Evolutionary conservation across 345 rosid genomes (phyloP).

Genomic region (Syzygium oleosum): DNA sequence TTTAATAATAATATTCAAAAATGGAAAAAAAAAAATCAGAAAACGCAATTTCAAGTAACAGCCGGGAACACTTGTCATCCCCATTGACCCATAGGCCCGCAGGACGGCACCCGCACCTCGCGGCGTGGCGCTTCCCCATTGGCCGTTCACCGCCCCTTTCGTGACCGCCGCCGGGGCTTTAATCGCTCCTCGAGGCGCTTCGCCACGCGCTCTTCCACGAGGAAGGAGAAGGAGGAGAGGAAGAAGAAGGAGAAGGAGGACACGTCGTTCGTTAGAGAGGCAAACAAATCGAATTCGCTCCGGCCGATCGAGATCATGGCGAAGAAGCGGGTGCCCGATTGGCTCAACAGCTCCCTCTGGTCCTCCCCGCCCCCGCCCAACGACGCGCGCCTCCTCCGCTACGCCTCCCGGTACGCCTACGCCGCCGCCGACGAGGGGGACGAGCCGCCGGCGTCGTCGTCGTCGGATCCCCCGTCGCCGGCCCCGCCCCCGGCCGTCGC

Average conservation of each 20-base stretch:
- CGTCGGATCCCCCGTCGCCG: conserved; percentile 19
- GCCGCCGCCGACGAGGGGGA: conserved; percentile 15
- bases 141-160: not conserved
- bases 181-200: not conserved
- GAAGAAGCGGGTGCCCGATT: conserved; percentile 83
- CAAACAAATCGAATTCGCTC: not conserved
- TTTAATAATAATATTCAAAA: not conserved
- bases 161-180: not conserved
- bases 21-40: not conserved
- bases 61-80: not conserved
- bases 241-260: not conserved
- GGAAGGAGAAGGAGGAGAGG: not conserved
- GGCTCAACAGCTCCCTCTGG: conserved; percentile 98
- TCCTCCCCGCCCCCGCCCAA: conserved; percentile 39
- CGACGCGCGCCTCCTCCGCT: conserved; percentile 31
- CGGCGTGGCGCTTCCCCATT: not conserved
- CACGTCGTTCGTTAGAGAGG: no score
- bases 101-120: not conserved
- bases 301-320: conserved; percentile 27
- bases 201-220: not conserved
- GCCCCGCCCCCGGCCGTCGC: not conserved
- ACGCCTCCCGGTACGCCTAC: conserved; percentile 16
- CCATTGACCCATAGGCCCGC: not conserved
- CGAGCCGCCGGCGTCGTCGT: conserved; percentile 9
- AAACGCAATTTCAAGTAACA: not conserved